phyloP scores from a whole-genome alignment of 805 yeast genomes.

The Candida alai region DNA sequence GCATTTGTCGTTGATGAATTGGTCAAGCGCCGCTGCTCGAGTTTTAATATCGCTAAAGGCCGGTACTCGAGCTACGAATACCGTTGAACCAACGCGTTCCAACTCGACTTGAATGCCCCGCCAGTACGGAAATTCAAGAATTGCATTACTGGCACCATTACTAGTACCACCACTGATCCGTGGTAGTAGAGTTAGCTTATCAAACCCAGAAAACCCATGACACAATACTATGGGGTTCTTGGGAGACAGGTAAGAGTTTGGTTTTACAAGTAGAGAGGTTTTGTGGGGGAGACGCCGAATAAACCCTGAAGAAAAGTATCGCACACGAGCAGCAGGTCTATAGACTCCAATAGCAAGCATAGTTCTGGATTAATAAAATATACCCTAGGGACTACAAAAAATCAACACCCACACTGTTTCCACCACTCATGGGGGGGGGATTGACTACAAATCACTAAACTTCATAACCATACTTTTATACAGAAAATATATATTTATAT shows the following conservation, averaged over 20 bases:
- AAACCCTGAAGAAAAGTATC: no score
- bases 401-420: no score
- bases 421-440: no score
- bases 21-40: conserved; percentile 57
- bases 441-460: no score
- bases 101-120: conserved; percentile 67
- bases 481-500: conserved; percentile 2
- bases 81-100: conserved; percentile 59
- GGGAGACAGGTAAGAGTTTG: conserved; percentile 54
- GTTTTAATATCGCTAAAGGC: conserved; percentile 73
- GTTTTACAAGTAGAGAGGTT: no score
- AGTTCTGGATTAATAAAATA: no score
- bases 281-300: no score
- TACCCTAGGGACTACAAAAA: no score
- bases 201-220: conserved; percentile 87
- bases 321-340: no score
- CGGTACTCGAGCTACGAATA: conserved; percentile 73
- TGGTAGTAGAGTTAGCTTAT: conserved; percentile 32
- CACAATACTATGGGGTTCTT: conserved; percentile 74
- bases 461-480: no score
- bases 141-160: conserved; percentile 14
- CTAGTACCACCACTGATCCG: conserved; percentile 8
- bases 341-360: no score
- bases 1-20: conserved; percentile 40
- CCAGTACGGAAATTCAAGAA: conserved; percentile 68